Evolutionary conservation across 1,139 yeast genomes (phyloP).

Genomic region (Sugiyamaella castrensis): DNA sequence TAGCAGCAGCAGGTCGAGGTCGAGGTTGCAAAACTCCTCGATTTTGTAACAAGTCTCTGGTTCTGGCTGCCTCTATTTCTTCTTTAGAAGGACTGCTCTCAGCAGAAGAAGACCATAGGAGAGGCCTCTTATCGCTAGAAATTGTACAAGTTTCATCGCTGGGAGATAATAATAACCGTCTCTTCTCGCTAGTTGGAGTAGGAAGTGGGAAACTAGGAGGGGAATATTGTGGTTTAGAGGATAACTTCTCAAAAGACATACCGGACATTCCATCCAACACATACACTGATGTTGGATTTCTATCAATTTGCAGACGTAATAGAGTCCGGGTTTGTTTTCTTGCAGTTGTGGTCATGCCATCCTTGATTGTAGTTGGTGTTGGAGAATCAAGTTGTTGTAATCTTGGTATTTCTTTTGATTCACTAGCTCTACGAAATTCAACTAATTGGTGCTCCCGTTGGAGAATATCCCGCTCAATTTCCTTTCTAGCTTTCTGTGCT

Average conservation of each 20-base stretch:
- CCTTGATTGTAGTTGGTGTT: slow-evolving; percentile 5
- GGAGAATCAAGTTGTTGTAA: slow-evolving; percentile 2
- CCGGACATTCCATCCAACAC: neutral
- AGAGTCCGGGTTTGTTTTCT: neutral
- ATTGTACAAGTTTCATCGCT: slow-evolving; percentile 8
- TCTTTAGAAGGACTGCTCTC: slow-evolving; percentile 8
- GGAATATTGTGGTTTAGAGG: neutral
- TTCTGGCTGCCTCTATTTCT: slow-evolving; percentile 10
- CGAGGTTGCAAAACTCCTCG: slow-evolving; percentile 4
- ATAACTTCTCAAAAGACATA: neutral
- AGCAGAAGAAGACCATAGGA: slow-evolving; percentile 7
- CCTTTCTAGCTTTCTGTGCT: slow-evolving; percentile 15
- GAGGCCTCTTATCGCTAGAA: slow-evolving; percentile 14
- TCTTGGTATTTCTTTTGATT: neutral
- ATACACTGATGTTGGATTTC: neutral
- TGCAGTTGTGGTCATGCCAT: neutral
- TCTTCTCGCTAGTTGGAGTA: slow-evolving; percentile 4
- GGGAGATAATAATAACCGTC: slow-evolving; percentile 5
- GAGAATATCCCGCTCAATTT: slow-evolving; percentile 12
- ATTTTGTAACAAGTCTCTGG: slow-evolving; percentile 6
- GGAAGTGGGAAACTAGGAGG: slow-evolving; percentile 17
- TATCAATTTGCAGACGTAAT: neutral
- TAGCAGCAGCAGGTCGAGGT: neutral
- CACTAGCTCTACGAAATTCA: slow-evolving; percentile 8
- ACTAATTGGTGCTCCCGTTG: slow-evolving; percentile 11